phyloP scores from a whole-genome alignment of 2,329 filamentous ascomycete genomes.

The Dactylonectria macrodidyma region DNA sequence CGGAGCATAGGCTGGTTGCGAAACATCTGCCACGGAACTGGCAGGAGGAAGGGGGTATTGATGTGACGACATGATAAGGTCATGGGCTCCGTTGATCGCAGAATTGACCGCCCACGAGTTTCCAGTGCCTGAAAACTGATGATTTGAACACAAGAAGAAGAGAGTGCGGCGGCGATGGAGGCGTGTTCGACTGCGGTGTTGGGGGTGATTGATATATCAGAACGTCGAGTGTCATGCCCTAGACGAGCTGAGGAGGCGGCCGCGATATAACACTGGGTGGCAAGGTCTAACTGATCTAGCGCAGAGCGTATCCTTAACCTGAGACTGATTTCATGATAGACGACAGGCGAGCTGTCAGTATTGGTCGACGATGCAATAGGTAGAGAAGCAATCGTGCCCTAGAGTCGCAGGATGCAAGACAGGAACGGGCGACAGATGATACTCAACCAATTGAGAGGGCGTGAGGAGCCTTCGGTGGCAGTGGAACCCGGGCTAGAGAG shows the following conservation, averaged over 20 bases:
- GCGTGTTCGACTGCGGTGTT: conserved; percentile 12
- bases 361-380: conserved; percentile 30
- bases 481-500: conserved; percentile 21
- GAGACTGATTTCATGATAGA: conserved; percentile 23
- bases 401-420: conserved; percentile 35
- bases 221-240: conserved; percentile 16
- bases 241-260: conserved; percentile 11
- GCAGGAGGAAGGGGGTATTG: conserved; percentile 62
- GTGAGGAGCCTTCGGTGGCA: conserved; percentile 23
- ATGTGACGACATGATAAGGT: conserved; percentile 63
- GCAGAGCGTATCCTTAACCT: conserved; percentile 15
- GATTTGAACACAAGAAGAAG: conserved; percentile 29
- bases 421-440: conserved; percentile 22
- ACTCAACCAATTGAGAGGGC: conserved; percentile 29
- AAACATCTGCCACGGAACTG: conserved; percentile 59
- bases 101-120: conserved; percentile 29
- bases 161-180: conserved; percentile 42
- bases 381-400: conserved; percentile 34
- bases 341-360: conserved; percentile 16
- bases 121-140: conserved; percentile 26
- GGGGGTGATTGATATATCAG: conserved; percentile 12
- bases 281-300: conserved; percentile 23
- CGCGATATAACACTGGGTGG: conserved; percentile 22
- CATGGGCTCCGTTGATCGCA: conserved; percentile 35
- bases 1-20: conserved; percentile 55